Conservation (phyloP, 2,329 filamentous ascomycete species). For the Podosphaera aphanis region DNA sequence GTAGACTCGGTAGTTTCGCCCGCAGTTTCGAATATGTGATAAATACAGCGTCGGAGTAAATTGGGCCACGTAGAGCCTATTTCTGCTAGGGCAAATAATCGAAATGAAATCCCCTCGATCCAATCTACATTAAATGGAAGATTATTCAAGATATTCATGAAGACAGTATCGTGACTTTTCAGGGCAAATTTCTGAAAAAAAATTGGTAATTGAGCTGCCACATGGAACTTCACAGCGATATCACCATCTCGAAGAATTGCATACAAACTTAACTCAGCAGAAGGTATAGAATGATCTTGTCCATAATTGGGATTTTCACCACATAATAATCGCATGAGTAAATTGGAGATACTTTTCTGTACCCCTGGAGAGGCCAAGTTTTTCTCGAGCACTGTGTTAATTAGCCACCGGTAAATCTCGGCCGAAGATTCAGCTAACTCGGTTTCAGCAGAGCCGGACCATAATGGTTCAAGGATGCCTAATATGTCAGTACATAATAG, state of each 20-base stretch:
- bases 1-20: constrained; percentile 42
- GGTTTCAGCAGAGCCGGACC: constrained; percentile 17
- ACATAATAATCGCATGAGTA: constrained; percentile 49
- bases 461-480: constrained; percentile 20
- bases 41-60: constrained; percentile 64
- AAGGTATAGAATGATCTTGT: constrained; percentile 14
- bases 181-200: constrained; percentile 70
- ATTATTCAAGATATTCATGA: constrained; percentile 58
- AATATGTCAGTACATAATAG: constrained; percentile 45
- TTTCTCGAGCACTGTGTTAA: constrained; percentile 40
- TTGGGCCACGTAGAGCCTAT: constrained; percentile 71
- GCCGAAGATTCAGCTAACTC: constrained; percentile 41
- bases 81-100: constrained; percentile 51
- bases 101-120: constrained; percentile 63
- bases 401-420: constrained; percentile 60
- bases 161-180: constrained; percentile 59
- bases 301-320: constrained; percentile 40
- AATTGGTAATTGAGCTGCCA: constrained; percentile 43
- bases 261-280: constrained; percentile 49
- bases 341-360: constrained; percentile 39
- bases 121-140: constrained; percentile 52
- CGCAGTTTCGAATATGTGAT: constrained; percentile 82
- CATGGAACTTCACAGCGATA: constrained; percentile 50
- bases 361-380: constrained; percentile 46
- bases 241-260: constrained; percentile 42